phyloP scores from a whole-genome alignment of 225 moss, liverwort and hornwort genomes.

The Pleurozium schreberi region DNA sequence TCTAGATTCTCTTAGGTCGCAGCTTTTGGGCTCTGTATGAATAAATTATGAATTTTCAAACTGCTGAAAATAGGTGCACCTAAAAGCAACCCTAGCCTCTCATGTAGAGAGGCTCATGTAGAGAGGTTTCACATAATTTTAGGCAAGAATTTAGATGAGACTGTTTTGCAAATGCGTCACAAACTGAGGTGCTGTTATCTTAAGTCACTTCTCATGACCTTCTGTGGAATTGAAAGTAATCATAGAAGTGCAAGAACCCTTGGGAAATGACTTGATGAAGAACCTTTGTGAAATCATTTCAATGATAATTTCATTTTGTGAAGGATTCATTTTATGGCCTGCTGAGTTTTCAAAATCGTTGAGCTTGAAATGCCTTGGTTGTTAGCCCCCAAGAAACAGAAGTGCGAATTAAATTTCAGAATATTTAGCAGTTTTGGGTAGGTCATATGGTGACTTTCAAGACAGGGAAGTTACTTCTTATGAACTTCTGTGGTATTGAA shows the following conservation, averaged over 20 bases:
- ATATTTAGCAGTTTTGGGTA: neutral
- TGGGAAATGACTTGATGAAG: no score
- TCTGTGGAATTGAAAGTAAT: neutral
- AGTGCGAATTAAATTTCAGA: neutral
- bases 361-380: neutral
- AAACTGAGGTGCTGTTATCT: neutral
- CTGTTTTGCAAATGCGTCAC: neutral
- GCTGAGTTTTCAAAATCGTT: neutral
- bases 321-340: neutral
- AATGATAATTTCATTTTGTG: neutral
- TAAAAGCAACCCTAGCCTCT: neutral
- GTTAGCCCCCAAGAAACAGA: neutral
- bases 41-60: neutral
- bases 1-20: neutral
- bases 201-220: neutral
- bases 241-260: neutral
- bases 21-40: neutral
- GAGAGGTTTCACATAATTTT: neutral
- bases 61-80: neutral
- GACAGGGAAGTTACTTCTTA: neutral
- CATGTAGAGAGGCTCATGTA: neutral
- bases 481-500: neutral
- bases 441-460: neutral
- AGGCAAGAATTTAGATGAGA: neutral
- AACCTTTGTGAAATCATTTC: neutral